phyloP scores from a whole-genome alignment of 805 yeast genomes.

The Clavispora vitiphila region DNA sequence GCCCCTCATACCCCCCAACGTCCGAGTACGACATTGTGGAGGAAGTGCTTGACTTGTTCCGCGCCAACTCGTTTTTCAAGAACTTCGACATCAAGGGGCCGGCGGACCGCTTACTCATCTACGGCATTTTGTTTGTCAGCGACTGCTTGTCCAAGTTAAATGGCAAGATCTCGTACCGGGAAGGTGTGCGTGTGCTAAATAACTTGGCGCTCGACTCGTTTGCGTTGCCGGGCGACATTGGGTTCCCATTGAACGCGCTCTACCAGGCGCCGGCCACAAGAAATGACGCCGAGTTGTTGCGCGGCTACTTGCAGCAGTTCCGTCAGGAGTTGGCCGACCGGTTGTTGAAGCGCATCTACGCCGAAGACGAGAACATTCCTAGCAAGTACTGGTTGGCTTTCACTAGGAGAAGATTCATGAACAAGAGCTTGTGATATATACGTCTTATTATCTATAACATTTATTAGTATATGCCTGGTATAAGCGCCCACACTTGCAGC shows the following conservation, averaged over 20 bases:
- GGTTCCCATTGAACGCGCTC: conserved; percentile 85
- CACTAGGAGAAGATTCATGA: conserved; percentile 93
- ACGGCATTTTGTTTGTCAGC: conserved; percentile 85
- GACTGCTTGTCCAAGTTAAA: conserved; percentile 71
- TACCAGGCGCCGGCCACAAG: conserved; percentile 69
- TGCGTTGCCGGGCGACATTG: conserved; percentile 90
- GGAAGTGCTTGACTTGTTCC: conserved; percentile 83
- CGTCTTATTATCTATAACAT: too few species aligned
- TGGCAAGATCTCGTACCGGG: conserved; percentile 44
- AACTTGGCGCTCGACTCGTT: conserved; percentile 85
- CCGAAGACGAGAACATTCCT: conserved; percentile 54
- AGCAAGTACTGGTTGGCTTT: conserved; percentile 95
- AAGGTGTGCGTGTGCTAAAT: conserved; percentile 65
- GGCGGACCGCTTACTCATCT: conserved; percentile 86
- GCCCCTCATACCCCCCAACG: conserved; percentile 80
- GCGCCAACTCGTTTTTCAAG: conserved; percentile 94
- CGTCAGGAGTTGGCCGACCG: conserved; percentile 90
- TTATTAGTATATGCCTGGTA: conserved; percentile 24
- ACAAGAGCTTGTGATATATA: conserved; percentile 72
- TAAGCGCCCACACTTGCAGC: conserved; percentile 19
- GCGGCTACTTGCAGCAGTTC: conserved; percentile 82
- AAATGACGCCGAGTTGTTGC: conserved; percentile 71
- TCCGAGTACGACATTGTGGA: conserved; percentile 84
- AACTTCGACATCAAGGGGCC: conserved; percentile 96
- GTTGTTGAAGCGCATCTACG: conserved; percentile 67